Evolutionary conservation across 148 eudicot genomes (phyloP), one percentile per base, ranked within the genome.

Genomic region (Dysphania ambrosioides): DNA sequence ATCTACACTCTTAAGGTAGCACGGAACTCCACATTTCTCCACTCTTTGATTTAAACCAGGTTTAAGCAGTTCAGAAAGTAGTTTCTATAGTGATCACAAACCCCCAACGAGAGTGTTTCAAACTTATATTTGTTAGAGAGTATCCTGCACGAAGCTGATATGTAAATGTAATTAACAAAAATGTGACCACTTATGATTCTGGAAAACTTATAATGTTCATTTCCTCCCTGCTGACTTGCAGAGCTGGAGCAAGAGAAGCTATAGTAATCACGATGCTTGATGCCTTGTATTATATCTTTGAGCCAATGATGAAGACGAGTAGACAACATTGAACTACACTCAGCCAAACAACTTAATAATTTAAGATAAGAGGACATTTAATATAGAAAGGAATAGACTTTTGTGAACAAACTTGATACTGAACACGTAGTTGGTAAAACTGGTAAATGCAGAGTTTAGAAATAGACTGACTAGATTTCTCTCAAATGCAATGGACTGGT

Each of bases 91-190:
- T 21, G 26, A 30, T 61, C 10, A 31, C n/a, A 61, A 5, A 34
- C 41, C 24, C 51, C 72, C 40, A 18, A 31, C 26, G 10, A 71
- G 24, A 53, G 62, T 27, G 18, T 44, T 31, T 51, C 34, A 70
- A 70, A 35, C 4, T 18, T 51, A 19, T 49, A 8, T 19, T 55
- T 11, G 21, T 47, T 32, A 16, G 4, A 24, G 41, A 29, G 59
- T n/a, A 10, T 21, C 32, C 67, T 70, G 59, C 60, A 40, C 55
- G 59, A 42, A 40, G 63, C 36, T 7, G 60, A 41, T 8, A 24
- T n/a, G 44, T 35, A 61, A 42, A n/a, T 59, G 61, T 27, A 82
- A 21, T 75, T 68, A 15, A 74, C 35, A 83, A 82, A 3, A 80
- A 3, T 0, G 82, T 83, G 0, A 76, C 81, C 0, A 21, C 8